phyloP scores from a whole-genome alignment of 352 stramenopile species.

The Blastocystis sp. region DNA sequence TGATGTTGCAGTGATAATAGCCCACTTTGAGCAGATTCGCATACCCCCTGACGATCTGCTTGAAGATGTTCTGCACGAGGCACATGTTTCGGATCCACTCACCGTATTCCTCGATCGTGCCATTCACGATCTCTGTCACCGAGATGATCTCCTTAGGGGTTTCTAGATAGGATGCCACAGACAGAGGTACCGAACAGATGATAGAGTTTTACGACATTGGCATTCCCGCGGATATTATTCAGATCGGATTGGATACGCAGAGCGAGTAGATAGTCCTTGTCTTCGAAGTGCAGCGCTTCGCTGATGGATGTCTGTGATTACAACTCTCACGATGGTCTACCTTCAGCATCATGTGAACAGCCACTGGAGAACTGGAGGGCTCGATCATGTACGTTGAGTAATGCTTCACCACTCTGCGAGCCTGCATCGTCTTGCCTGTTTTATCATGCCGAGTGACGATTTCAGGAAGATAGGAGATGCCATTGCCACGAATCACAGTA shows the following conservation, averaged over 20 bases:
- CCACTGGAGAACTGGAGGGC: not conserved
- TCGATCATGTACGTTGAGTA: not conserved
- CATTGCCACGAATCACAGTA: not conserved
- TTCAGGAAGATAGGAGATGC: slow-evolving; percentile 23
- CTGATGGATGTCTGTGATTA: not conserved
- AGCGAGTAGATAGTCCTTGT: slow-evolving; percentile 21
- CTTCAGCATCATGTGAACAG: not conserved
- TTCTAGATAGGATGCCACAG: not conserved
- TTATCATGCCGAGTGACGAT: not conserved
- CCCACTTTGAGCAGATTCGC: not conserved
- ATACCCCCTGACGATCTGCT: not conserved
- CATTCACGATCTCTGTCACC: slow-evolving; percentile 14
- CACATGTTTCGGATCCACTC: not conserved
- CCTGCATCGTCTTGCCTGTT: not conserved
- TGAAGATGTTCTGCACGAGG: not conserved
- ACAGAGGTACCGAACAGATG: not conserved
- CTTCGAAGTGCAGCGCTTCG: slow-evolving; percentile 17
- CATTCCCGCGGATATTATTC: not conserved
- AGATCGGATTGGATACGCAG: slow-evolving; percentile 46
- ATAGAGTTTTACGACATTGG: not conserved
- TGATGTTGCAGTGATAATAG: slow-evolving; percentile 12
- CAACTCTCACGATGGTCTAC: not conserved
- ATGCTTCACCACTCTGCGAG: not conserved
- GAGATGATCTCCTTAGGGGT: not conserved
- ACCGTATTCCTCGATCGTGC: not conserved